Base-by-base conservation (phyloP, 768 basidiomycete species). In the Leccinum sublutescens region DNA sequence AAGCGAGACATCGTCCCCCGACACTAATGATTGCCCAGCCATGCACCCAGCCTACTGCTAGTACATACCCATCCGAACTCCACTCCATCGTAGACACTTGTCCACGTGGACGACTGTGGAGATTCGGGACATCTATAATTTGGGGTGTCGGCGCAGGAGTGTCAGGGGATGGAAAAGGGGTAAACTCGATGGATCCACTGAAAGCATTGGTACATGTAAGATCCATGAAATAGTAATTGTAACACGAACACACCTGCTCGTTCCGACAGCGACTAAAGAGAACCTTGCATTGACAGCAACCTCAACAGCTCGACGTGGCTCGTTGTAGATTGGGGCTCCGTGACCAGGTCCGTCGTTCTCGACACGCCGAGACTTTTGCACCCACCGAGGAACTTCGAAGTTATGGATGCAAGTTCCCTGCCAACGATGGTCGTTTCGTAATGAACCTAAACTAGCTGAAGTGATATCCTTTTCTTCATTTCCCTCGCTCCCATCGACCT, bases 41-140 rank as follows among this genome's bases (percentile, higher is more conserved):
- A 55, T 82, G 74, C 61, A 85, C 81, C 90, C 93, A 97, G 0
- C 93, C 96, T 2, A 94, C 93, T 34, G 95, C 95, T 11, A 99
- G 78, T 6, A 92, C 93, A 74, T 95, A 95, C 2, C 96, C 96
- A 73, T 99, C 97, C 1, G 91, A 91, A 53, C 91, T 95, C 96
- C 95, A 98, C 65, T 93, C 86, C 72, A 96, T 79, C 11, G 83
- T 72, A 59, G 73, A 82, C 5, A 93, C 85, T 43, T 81, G 74
- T 1, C 91, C 92, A 5, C 79, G 82, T 8, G 80, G 78, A 49
- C 77, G 78, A 61, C 79, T 82, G 61, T 84, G 83, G 38, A 83
- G 78, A 61, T 85, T 84, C 5, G 87, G 85, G n/a, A 89, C 73
- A 23, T 84, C 75, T 51, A 93, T 74, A 19, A 74, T 75, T 67